These are phyloP conservation scores for Podaxis pistillaris DNA, from an alignment of 768 basidiomycete genomes.

Conservation along the genomic window DNA sequence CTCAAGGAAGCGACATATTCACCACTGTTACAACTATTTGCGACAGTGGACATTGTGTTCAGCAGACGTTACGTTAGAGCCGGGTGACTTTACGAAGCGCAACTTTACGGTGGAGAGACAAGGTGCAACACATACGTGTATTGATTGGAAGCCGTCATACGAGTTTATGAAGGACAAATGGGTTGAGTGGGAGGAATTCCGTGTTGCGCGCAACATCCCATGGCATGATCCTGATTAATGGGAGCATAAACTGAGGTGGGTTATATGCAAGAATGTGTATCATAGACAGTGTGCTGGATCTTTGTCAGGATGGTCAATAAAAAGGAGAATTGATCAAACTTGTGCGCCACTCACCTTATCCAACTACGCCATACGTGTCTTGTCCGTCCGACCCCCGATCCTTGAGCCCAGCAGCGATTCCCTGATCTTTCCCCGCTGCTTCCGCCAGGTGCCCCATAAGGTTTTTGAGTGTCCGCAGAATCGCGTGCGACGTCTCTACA, in stretches of 20 bases:
- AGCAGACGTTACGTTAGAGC: slow-evolving; percentile 48
- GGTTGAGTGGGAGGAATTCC: slow-evolving; percentile 30
- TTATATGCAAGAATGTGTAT: neutral
- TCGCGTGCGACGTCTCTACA: slow-evolving; percentile 22
- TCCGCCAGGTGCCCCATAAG: slow-evolving; percentile 22
- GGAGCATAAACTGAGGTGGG: neutral
- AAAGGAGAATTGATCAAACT: neutral
- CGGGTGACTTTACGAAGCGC: slow-evolving; percentile 34
- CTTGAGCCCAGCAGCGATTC: neutral
- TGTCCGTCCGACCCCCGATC: neutral
- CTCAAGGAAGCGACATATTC: slow-evolving; percentile 26
- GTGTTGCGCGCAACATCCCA: slow-evolving; percentile 24
- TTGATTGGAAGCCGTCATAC: slow-evolving; percentile 39
- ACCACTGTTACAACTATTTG: slow-evolving; percentile 50
- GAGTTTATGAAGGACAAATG: slow-evolving; percentile 33
- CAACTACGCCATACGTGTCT: slow-evolving; percentile 7
- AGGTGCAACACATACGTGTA: slow-evolving; percentile 39
- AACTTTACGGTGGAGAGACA: slow-evolving; percentile 33
- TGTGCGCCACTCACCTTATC: neutral
- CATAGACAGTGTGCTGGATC: neutral
- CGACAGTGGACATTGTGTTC: slow-evolving; percentile 43
- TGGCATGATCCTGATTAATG: slow-evolving; percentile 22
- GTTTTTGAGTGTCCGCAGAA: slow-evolving; percentile 22
- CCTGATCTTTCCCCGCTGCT: slow-evolving; percentile 21
- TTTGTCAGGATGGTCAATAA: neutral